These are phyloP conservation scores for Venturia carpophila DNA, from an alignment of 2,329 filamentous ascomycete genomes.

Conservation along the genomic window DNA sequence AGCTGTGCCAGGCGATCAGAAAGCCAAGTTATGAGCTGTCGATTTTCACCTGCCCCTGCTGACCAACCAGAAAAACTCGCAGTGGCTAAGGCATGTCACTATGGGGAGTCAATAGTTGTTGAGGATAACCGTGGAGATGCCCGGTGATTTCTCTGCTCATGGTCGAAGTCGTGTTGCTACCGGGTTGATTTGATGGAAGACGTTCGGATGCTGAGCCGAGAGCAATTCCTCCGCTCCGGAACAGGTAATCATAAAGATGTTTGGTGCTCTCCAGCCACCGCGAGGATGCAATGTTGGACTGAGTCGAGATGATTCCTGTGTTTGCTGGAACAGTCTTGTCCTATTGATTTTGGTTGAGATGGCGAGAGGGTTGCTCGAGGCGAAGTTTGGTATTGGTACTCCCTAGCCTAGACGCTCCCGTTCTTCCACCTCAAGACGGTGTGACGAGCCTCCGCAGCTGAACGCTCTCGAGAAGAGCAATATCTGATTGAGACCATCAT, in stretches of 20 bases:
- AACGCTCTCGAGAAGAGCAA: not conserved
- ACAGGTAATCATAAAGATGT: not conserved
- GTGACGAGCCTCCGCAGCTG: not conserved
- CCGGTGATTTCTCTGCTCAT: not conserved
- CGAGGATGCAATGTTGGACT: not conserved
- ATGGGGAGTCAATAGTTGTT: not conserved
- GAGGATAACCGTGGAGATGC: not conserved
- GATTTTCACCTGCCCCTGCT: not conserved
- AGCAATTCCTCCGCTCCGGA: not conserved
- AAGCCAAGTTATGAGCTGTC: conserved; percentile 1
- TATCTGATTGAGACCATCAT: not conserved
- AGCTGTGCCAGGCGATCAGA: not conserved
- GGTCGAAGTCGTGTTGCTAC: not conserved
- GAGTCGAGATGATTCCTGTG: not conserved
- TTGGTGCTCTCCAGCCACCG: not conserved
- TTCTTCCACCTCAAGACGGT: conserved; percentile 1
- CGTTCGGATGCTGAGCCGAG: not conserved
- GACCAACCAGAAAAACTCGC: not conserved
- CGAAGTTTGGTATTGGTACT: not conserved
- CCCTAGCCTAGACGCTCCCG: conserved; percentile 1
- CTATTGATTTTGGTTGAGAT: not conserved
- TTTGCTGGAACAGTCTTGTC: not conserved
- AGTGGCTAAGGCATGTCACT: not conserved
- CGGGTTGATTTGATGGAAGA: not conserved
- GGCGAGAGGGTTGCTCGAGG: not conserved